Evolutionary conservation across 2,329 filamentous ascomycete species (phyloP).

Genomic region (Pseudogymnoascus sp.): DNA sequence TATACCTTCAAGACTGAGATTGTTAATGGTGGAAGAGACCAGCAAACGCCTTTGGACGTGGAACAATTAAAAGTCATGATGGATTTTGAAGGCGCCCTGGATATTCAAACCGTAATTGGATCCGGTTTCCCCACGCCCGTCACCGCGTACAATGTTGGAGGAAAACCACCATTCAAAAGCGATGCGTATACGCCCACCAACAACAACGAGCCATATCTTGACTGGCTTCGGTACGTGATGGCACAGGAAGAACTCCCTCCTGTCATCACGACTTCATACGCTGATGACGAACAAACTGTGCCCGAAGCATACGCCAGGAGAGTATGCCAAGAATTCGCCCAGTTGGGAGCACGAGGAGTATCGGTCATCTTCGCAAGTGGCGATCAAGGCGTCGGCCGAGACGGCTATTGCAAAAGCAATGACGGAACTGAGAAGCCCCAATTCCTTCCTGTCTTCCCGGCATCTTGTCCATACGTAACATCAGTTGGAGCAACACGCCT

Average conservation of each 20-base stretch:
- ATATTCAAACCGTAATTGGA: slow-evolving; percentile 46
- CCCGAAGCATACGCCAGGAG: slow-evolving; percentile 42
- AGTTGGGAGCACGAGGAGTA: slow-evolving; percentile 44
- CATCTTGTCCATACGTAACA: slow-evolving; percentile 31
- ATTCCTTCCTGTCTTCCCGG: slow-evolving; percentile 49
- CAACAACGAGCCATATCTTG: slow-evolving; percentile 50
- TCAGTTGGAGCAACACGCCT: slow-evolving; percentile 21
- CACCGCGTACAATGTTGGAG: slow-evolving; percentile 46
- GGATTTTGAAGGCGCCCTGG: slow-evolving; percentile 45
- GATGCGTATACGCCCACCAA: slow-evolving; percentile 27
- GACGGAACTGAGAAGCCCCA: slow-evolving; percentile 45
- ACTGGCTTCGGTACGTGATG: slow-evolving; percentile 44
- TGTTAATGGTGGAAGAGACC: background rate
- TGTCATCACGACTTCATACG: slow-evolving; percentile 50
- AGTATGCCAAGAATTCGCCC: slow-evolving; percentile 45
- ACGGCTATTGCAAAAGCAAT: slow-evolving; percentile 42
- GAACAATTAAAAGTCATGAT: slow-evolving; percentile 20
- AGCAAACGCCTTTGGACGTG: background rate
- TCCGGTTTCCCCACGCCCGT: slow-evolving; percentile 44
- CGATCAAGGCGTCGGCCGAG: slow-evolving; percentile 40
- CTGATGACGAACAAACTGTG: slow-evolving; percentile 48
- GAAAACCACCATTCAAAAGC: slow-evolving; percentile 43
- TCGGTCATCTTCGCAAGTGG: slow-evolving; percentile 43
- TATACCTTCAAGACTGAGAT: background rate
- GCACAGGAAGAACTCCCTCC: slow-evolving; percentile 41